Conservation (phyloP, 2,329 filamentous ascomycete genomes). For the Colletotrichum sansevieriae region DNA sequence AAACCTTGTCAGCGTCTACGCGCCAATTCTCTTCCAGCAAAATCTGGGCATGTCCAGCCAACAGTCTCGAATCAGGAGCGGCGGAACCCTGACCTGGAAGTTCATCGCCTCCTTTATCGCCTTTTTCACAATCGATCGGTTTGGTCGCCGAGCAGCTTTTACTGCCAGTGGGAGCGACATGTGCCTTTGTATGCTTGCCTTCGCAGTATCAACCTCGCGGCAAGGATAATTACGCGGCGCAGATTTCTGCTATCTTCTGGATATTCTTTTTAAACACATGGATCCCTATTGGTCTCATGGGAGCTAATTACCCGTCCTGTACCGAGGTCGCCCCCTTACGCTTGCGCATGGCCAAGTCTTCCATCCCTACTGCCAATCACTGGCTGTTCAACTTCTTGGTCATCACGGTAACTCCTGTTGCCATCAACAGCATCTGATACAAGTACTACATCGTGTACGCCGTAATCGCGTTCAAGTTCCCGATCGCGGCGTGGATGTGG, state of each 20-base stretch:
- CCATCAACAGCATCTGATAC: slow-evolving; percentile 61
- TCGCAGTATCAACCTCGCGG: slow-evolving; percentile 64
- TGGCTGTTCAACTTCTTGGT: slow-evolving; percentile 65
- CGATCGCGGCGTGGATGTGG: too few species aligned
- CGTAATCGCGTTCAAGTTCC: too few species aligned
- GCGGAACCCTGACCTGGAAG: slow-evolving; percentile 67
- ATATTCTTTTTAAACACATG: slow-evolving; percentile 72
- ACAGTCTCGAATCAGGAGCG: slow-evolving; percentile 56
- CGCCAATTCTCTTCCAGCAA: slow-evolving; percentile 54
- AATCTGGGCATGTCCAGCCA: slow-evolving; percentile 55
- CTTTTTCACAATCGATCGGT: slow-evolving; percentile 63
- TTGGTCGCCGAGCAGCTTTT: slow-evolving; percentile 64
- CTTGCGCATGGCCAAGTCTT: slow-evolving; percentile 66
- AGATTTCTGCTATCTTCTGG: slow-evolving; percentile 66
- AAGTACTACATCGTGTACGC: too few species aligned
- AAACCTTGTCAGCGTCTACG: slow-evolving; percentile 63
- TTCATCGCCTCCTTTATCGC: slow-evolving; percentile 64
- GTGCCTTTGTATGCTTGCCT: slow-evolving; percentile 65
- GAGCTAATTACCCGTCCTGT: slow-evolving; percentile 71
- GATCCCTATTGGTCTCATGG: slow-evolving; percentile 70
- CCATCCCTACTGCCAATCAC: slow-evolving; percentile 67
- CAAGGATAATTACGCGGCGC: slow-evolving; percentile 58
- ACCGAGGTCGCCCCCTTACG: slow-evolving; percentile 67
- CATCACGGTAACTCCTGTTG: slow-evolving; percentile 59
- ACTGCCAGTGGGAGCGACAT: slow-evolving; percentile 65